Base-by-base conservation (phyloP, 1,139 yeast genomes). In the Geotrichum histeridarum region DNA sequence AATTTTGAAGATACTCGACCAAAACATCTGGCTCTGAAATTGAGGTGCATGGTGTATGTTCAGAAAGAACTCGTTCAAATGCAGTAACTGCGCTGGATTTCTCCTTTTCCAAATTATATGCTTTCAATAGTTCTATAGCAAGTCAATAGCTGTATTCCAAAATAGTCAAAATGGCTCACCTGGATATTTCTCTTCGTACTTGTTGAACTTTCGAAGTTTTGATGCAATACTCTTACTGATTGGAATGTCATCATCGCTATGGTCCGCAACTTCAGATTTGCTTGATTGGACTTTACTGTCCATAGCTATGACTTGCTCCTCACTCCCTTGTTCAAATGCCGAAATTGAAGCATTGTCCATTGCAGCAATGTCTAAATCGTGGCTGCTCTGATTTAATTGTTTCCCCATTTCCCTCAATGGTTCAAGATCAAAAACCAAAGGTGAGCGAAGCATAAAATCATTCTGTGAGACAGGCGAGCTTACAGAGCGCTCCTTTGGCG, bases 101-200 rank as follows among this genome's bases (percentile, higher is more conserved):
- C 48, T 78, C 74, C 72, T 87, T 89, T 67, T 90, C 96, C 1
- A 78, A 73, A 65, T 88, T 86, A 71, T 86, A 91, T 0, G 97
- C 96, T 48, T 85, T 86, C 50, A 89, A 76, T n/a, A 91, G 73
- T 52, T 63, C 65, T 59, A 5, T 15, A 33, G 5, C 12, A 42
- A 7, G 17, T 42, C 18, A 37, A 47, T 17, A 17, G 27, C 2
- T 30, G 15, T 11, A 31, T 12, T 14, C 41, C 45, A 30, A 32
- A 15, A 31, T n/a, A 31, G 32, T 30, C 4, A 3, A 31, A 31
- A 14, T 15, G 11, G 42, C 53, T 15, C 31, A 50, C 49, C 44
- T 37, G 97, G 98, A 67, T 90, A 91, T 66, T 88, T 88, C 55
- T 86, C 86, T 68, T 93, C 98, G 68, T 90, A 93, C 67, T 89